These are phyloP conservation scores for Lentinula aciculospora DNA, from an alignment of 768 basidiomycete species.

Conservation along the genomic window DNA sequence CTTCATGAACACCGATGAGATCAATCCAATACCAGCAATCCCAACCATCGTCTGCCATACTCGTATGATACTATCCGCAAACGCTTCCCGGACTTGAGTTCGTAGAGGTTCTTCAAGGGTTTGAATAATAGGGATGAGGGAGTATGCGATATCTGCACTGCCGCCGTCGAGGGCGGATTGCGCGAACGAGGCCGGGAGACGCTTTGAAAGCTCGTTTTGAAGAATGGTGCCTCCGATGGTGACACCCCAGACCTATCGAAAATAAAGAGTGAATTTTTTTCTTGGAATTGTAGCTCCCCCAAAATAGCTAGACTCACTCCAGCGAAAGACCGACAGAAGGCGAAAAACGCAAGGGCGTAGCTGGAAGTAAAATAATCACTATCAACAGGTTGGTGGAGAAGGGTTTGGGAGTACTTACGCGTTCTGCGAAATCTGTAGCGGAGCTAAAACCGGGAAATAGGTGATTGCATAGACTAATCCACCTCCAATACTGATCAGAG, in stretches of 20 bases:
- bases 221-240: conserved; percentile 44
- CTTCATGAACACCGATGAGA: conserved; percentile 24
- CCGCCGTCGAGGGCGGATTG: conserved; percentile 19
- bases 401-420: conserved; percentile 22
- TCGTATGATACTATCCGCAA: conserved; percentile 27
- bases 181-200: conserved; percentile 34
- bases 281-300: neutral
- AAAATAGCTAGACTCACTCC: conserved; percentile 17
- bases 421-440: conserved; percentile 31
- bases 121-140: conserved; percentile 37
- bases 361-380: neutral
- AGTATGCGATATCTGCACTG: conserved; percentile 38
- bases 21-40: conserved; percentile 24
- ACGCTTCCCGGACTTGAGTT: conserved; percentile 29
- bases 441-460: conserved; percentile 43
- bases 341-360: conserved; percentile 37
- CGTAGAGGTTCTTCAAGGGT: conserved; percentile 25
- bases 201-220: conserved; percentile 39
- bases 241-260: conserved; percentile 41
- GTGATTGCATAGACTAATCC: conserved; percentile 20
- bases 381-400: too few species aligned
- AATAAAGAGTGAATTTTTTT: neutral
- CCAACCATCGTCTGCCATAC: conserved; percentile 36
- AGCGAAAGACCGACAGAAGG: conserved; percentile 30
- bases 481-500: conserved; percentile 18